Evolutionary conservation across 768 basidiomycete species (phyloP).

Genomic region (Mycena vitilis): DNA sequence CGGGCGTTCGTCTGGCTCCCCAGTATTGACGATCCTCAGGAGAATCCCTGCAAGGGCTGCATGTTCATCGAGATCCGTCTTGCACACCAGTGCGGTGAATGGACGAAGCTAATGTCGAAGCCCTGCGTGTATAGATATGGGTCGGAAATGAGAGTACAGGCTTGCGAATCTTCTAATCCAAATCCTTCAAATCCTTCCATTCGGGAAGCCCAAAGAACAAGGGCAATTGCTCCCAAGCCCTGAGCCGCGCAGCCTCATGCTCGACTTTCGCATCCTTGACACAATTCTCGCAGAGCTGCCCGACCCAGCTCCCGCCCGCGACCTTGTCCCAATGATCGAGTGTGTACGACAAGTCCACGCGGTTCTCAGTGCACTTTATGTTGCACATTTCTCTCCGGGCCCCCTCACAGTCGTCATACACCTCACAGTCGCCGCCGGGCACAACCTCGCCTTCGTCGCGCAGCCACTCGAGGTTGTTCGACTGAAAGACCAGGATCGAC

Average conservation of each 20-base stretch:
- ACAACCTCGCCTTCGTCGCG: conserved; percentile 16
- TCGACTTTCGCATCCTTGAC: not conserved
- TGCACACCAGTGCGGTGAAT: no score
- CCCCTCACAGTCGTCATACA: not conserved
- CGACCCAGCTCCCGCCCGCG: conserved; percentile 1
- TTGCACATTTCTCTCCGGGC: not conserved
- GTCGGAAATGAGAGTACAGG: not conserved
- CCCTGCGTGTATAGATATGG: not conserved
- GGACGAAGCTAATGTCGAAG: no score
- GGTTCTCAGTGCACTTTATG: not conserved
- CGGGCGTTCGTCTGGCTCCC: no score
- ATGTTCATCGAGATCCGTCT: no score
- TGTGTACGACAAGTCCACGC: conserved; percentile 8
- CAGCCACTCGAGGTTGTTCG: conserved; percentile 2
- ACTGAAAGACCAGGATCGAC: conserved; percentile 11
- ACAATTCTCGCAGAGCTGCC: conserved; percentile 11
- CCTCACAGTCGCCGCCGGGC: not conserved
- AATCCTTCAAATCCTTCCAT: conserved; percentile 18
- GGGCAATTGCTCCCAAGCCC: conserved; percentile 6
- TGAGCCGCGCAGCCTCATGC: not conserved
- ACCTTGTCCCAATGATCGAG: conserved; percentile 2
- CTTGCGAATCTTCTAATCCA: conserved; percentile 8
- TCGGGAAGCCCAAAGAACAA: conserved; percentile 11
- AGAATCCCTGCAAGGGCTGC: no score
- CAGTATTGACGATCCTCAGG: no score